A percentile compares a stretch with the other conserved stretches of the same genome.
Evolutionary conservation across 225 moss, liverwort and hornwort genomes (phyloP).

Genomic region (Takakia lepidozioides): DNA sequence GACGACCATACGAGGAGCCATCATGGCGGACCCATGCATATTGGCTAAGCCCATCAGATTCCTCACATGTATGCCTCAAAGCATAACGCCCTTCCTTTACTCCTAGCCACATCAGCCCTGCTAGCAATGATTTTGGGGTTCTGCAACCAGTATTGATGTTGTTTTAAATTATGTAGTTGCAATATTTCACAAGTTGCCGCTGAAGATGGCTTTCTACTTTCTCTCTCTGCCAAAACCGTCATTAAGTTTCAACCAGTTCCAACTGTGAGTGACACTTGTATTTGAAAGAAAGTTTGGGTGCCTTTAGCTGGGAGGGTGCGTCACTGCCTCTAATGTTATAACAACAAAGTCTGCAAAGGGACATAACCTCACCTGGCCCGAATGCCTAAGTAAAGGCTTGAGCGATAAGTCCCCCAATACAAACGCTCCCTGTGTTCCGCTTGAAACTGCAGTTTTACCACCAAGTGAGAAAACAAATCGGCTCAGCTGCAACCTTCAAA

Average conservation of each 20-base stretch:
- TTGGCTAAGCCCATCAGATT: slow-evolving; percentile 63
- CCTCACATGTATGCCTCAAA: slow-evolving; percentile 84
- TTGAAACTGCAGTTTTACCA: slow-evolving; percentile 46
- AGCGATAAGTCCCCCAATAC: slow-evolving; percentile 97
- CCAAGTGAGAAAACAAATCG: no score
- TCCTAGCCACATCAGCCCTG: slow-evolving; percentile 96
- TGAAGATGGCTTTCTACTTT: slow-evolving; percentile 2
- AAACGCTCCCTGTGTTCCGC: slow-evolving; percentile 81
- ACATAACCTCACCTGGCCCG: slow-evolving; percentile 97
- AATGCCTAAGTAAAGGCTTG: slow-evolving; percentile 86
- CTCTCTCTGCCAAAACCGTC: no score
- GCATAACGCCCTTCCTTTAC: slow-evolving; percentile 66
- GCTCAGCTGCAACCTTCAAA: no score
- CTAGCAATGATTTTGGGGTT: slow-evolving; percentile 79
- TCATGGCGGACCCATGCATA: slow-evolving; percentile 98
- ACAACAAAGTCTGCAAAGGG: no score
- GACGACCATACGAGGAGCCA: slow-evolving; percentile 77
- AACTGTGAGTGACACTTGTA: no score
- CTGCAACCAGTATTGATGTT: no score
- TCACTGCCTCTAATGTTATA: no score
- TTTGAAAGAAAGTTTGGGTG: no score
- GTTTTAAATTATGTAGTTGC: no score
- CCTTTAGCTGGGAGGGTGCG: no score
- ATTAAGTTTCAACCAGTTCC: no score
- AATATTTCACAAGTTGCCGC: no score